Evolutionary conservation across 441 rosid genomes (phyloP).

Genomic region (Theobroma grandiflorum): DNA sequence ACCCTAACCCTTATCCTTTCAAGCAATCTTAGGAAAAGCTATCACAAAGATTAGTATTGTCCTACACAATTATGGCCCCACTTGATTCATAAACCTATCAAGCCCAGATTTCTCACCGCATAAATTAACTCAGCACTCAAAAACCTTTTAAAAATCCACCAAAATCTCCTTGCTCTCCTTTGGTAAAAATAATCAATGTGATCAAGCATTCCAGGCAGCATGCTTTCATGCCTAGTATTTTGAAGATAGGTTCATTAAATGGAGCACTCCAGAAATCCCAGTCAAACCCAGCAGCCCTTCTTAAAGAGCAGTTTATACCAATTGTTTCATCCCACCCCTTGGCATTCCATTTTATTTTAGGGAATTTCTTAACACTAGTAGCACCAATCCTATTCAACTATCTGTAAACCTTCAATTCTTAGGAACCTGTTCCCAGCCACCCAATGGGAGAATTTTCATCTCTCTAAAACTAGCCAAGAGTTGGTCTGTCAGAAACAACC

Average conservation of each 20-base stretch:
- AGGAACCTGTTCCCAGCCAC: not conserved
- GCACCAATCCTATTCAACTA: not conserved
- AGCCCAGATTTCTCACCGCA: not conserved
- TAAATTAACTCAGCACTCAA: not conserved
- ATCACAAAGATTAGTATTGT: not conserved
- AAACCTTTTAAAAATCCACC: not conserved
- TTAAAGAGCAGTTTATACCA: not conserved
- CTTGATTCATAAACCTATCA: not conserved
- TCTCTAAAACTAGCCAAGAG: not conserved
- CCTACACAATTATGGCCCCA: not conserved
- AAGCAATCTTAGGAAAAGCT: slow-evolving; percentile 1
- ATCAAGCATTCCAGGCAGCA: not conserved
- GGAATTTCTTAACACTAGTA: slow-evolving; percentile 6
- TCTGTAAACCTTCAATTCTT: not conserved
- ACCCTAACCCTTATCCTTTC: not conserved
- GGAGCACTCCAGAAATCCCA: not conserved
- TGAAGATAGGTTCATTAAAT: not conserved
- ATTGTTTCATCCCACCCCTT: not conserved
- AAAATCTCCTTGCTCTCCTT: not conserved
- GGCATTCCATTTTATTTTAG: slow-evolving; percentile 10
- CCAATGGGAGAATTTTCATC: not conserved
- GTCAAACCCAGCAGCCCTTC: not conserved
- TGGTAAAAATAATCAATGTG: not conserved
- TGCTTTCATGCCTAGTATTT: not conserved
- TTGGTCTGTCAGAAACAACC: not conserved